Evolutionary conservation across 2,329 filamentous ascomycete species (phyloP).

Genomic region (Aspergillus sp.): DNA sequence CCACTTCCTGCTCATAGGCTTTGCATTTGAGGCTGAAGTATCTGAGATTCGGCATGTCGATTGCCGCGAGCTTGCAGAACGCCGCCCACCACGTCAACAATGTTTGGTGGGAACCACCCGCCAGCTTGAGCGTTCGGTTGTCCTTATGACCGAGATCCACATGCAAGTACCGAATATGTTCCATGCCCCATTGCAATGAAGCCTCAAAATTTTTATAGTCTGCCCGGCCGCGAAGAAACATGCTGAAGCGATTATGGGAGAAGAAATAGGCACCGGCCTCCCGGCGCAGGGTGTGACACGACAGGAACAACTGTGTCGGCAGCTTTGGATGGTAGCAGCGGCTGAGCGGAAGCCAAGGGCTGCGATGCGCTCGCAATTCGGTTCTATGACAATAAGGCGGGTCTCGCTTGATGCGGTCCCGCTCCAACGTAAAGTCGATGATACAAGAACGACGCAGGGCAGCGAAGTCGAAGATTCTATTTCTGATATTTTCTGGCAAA

Average conservation of each 20-base stretch:
- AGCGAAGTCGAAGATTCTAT: conserved; percentile 24
- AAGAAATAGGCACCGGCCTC: conserved; percentile 22
- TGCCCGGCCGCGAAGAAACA: conserved; percentile 13
- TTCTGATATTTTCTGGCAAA: conserved; percentile 22
- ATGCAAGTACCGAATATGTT: conserved; percentile 20
- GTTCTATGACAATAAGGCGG: background rate
- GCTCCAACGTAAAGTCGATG: conserved; percentile 21
- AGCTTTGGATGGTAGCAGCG: conserved; percentile 23
- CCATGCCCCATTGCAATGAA: conserved; percentile 16
- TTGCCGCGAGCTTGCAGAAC: conserved; percentile 19
- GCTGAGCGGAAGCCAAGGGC: conserved; percentile 1
- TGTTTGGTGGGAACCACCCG: conserved; percentile 15
- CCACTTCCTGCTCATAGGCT: conserved; percentile 23
- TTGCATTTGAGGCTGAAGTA: conserved; percentile 27
- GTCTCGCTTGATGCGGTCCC: conserved; percentile 7
- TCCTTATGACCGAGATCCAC: conserved; percentile 24
- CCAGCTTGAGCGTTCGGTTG: conserved; percentile 20
- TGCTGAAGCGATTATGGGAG: conserved; percentile 19
- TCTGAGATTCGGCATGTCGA: conserved; percentile 20
- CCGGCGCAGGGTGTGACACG: conserved; percentile 18
- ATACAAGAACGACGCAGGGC: conserved; percentile 25
- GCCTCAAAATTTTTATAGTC: conserved; percentile 19
- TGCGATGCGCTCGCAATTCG: conserved; percentile 9
- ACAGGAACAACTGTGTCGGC: conserved; percentile 19
- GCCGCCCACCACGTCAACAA: conserved; percentile 20